Evolutionary conservation across 768 basidiomycete genomes (phyloP).

Genomic region (Mycena belliarum): DNA sequence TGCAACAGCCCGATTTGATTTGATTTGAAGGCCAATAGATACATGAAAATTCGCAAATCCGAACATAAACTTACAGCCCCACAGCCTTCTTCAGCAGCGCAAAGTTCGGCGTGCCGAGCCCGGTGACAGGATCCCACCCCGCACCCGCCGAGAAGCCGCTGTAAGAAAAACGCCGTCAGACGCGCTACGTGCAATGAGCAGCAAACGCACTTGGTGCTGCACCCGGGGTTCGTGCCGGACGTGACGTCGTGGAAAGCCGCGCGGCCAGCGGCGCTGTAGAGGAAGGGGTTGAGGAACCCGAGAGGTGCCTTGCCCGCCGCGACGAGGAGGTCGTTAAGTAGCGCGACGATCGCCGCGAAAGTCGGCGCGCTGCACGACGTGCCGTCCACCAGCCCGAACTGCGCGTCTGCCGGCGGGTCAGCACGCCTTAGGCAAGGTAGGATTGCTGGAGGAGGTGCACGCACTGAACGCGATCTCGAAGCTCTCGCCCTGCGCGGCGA

Average conservation of each 20-base stretch:
- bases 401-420: too few relatives aligned
- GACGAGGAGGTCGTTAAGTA: slow-evolving; percentile 44
- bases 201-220: slow-evolving; percentile 26
- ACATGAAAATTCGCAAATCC: too few relatives aligned
- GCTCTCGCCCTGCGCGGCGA: slow-evolving; percentile 39
- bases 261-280: slow-evolving; percentile 34
- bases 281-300: slow-evolving; percentile 31
- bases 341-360: slow-evolving; percentile 43
- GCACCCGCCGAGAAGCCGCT: slow-evolving; percentile 7
- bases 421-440: too few relatives aligned
- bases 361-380: slow-evolving; percentile 45
- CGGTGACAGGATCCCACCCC: slow-evolving; percentile 12
- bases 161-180: too few relatives aligned
- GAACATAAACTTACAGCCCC: neutral
- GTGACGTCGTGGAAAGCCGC: slow-evolving; percentile 41
- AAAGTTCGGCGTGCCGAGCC: slow-evolving; percentile 8
- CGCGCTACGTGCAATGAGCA: too few relatives aligned
- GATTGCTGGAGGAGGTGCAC: too few relatives aligned
- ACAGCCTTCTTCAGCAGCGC: neutral
- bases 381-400: slow-evolving; percentile 30
- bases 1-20: too few relatives aligned
- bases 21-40: too few relatives aligned
- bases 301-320: slow-evolving; percentile 30
- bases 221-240: slow-evolving; percentile 38
- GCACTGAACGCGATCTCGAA: slow-evolving; percentile 25